Evolutionary conservation across 257 asterid species (phyloP).

Genomic region (Przewalskia tangutica): DNA sequence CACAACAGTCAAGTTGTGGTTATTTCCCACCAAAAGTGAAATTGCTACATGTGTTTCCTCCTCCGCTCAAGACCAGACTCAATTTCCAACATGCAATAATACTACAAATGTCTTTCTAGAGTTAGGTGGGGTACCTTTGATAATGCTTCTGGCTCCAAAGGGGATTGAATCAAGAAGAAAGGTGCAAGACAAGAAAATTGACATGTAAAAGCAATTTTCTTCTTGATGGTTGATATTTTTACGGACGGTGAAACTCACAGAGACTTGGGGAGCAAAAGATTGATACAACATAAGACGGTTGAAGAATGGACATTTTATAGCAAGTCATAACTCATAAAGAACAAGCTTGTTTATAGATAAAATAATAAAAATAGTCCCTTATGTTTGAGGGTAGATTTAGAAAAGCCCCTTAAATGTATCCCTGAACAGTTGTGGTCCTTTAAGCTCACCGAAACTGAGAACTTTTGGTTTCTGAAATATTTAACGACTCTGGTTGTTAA

Average conservation of each 20-base stretch:
- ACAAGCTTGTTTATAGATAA: not conserved
- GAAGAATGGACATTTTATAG: not conserved
- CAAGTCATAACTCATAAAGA: not conserved
- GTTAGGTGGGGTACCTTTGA: not conserved
- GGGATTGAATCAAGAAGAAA: not conserved
- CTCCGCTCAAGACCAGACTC: conserved; percentile 66
- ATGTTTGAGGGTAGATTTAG: too few species aligned
- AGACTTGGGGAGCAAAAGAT: not conserved
- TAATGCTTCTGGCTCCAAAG: too few species aligned
- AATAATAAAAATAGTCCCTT: too few species aligned
- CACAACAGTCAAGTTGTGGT: conserved; percentile 68
- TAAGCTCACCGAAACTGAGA: too few species aligned
- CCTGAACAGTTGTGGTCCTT: too few species aligned
- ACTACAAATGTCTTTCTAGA: too few species aligned
- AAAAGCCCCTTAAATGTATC: too few species aligned
- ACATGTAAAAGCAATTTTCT: not conserved
- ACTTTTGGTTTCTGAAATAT: too few species aligned
- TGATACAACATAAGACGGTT: not conserved
- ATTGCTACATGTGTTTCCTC: conserved; percentile 72
- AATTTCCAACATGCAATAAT: not conserved
- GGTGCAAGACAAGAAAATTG: not conserved
- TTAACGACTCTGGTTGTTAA: too few species aligned
- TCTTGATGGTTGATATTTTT: not conserved
- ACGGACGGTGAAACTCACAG: not conserved
- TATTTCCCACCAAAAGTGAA: conserved; percentile 80